Conservation (phyloP, 225 moss, liverwort and hornwort species). For the Sphagnum tenellum region DNA sequence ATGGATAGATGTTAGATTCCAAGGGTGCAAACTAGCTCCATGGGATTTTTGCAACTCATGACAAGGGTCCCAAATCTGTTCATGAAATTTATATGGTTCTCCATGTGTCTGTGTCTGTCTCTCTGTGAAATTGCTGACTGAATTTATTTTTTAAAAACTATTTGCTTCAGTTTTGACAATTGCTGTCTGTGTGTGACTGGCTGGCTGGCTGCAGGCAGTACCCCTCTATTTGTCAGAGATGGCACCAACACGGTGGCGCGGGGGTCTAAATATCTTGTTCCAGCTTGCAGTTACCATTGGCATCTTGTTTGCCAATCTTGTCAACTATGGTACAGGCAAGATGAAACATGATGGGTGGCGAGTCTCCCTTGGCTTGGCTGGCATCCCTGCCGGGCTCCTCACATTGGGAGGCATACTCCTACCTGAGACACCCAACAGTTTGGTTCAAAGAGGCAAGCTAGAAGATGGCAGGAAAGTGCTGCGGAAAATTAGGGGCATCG, state of each 20-base stretch:
- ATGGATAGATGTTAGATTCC: too few relatives aligned
- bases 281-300: neutral
- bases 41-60: too few relatives aligned
- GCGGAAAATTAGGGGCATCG: neutral
- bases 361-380: neutral
- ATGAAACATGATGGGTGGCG: neutral
- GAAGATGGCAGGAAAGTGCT: neutral
- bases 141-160: too few relatives aligned
- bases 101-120: too few relatives aligned
- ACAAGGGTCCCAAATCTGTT: too few relatives aligned
- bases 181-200: too few relatives aligned
- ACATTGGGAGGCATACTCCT: neutral
- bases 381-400: neutral
- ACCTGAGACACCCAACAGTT: neutral
- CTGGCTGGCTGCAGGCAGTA: neutral
- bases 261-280: slow-evolving; percentile 1
- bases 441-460: slow-evolving; percentile 1
- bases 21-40: too few relatives aligned
- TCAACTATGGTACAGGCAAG: neutral
- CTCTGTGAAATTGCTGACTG: too few relatives aligned
- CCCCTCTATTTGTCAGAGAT: slow-evolving; percentile 5
- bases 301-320: neutral
- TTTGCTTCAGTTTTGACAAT: too few relatives aligned
- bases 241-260: neutral
- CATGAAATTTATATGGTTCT: too few relatives aligned